Conservation (phyloP, 768 basidiomycete species). For the Tricholoma sp. region DNA sequence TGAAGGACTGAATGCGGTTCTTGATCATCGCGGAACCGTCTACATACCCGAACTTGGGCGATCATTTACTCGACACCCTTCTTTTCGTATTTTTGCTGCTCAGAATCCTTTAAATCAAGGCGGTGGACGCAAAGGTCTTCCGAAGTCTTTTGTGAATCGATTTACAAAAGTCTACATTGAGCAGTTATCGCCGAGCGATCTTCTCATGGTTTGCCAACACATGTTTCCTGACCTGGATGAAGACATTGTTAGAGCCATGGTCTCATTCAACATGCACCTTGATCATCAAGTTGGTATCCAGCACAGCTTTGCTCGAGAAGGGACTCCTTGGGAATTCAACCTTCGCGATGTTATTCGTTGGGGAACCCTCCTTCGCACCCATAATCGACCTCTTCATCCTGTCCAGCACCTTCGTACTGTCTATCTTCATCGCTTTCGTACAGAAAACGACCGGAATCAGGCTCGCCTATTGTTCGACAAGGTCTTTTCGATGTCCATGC, state of each 20-base stretch:
- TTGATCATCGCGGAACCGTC: slow-evolving; percentile 93
- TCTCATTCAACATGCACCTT: slow-evolving; percentile 71
- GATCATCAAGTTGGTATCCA: slow-evolving; percentile 61
- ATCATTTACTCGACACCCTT: slow-evolving; percentile 81
- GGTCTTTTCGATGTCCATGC: slow-evolving; percentile 33
- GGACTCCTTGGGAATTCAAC: slow-evolving; percentile 98
- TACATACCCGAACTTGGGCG: slow-evolving; percentile 93
- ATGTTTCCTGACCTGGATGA: slow-evolving; percentile 61
- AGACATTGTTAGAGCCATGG: slow-evolving; percentile 63
- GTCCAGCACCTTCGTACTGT: slow-evolving; percentile 60
- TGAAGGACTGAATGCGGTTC: slow-evolving; percentile 92
- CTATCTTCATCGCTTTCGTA: slow-evolving; percentile 87
- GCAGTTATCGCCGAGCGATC: slow-evolving; percentile 73
- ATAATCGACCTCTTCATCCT: slow-evolving; percentile 39
- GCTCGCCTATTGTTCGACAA: slow-evolving; percentile 52
- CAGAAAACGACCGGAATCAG: slow-evolving; percentile 51
- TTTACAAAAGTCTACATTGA: slow-evolving; percentile 97
- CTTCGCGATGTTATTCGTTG: slow-evolving; percentile 91
- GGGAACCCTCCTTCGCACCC: slow-evolving; percentile 50
- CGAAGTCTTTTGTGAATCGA: slow-evolving; percentile 95
- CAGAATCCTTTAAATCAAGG: slow-evolving; percentile 97
- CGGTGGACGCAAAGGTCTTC: slow-evolving; percentile 94
- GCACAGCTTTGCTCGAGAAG: slow-evolving; percentile 68
- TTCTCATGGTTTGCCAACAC: slow-evolving; percentile 70
- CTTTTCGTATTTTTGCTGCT: slow-evolving; percentile 96